phyloP scores from a whole-genome alignment of 2,329 filamentous ascomycete genomes.

The Byssochlamys sp. region DNA sequence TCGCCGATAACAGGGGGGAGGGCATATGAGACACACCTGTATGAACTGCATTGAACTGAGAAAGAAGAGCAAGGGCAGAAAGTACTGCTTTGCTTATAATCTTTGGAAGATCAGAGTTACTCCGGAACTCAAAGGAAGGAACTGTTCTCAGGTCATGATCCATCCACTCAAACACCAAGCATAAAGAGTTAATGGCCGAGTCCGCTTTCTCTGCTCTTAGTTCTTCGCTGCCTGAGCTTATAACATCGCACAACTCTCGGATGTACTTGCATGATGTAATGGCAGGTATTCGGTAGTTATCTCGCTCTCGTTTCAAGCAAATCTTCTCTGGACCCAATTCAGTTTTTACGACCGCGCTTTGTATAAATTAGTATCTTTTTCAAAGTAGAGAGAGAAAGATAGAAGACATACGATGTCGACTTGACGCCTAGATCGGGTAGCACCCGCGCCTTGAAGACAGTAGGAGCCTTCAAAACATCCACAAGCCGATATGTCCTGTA shows the following conservation, averaged over 20 bases:
- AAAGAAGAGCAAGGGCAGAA: not conserved
- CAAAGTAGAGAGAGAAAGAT: not conserved
- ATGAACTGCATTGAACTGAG: not conserved
- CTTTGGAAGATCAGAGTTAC: not conserved
- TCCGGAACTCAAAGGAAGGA: not conserved
- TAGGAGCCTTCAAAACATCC: not conserved
- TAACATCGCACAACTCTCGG: not conserved
- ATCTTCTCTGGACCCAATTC: not conserved
- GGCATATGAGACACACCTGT: not conserved
- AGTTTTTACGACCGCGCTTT: not conserved
- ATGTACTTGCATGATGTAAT: not conserved
- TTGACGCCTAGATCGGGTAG: not conserved
- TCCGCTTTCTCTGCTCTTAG: not conserved
- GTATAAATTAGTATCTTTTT: not conserved
- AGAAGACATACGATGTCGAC: not conserved
- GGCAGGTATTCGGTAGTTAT: not conserved
- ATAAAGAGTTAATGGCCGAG: not conserved
- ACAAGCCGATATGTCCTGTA: not conserved
- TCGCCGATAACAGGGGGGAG: too few species aligned
- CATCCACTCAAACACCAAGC: not conserved
- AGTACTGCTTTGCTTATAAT: not conserved
- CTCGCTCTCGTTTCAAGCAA: not conserved
- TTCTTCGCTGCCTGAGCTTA: not conserved
- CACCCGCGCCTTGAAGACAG: not conserved
- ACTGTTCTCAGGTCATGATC: not conserved